phyloP scores from a whole-genome alignment of 352 stramenopile species.

The Elongisporangium anandrum region DNA sequence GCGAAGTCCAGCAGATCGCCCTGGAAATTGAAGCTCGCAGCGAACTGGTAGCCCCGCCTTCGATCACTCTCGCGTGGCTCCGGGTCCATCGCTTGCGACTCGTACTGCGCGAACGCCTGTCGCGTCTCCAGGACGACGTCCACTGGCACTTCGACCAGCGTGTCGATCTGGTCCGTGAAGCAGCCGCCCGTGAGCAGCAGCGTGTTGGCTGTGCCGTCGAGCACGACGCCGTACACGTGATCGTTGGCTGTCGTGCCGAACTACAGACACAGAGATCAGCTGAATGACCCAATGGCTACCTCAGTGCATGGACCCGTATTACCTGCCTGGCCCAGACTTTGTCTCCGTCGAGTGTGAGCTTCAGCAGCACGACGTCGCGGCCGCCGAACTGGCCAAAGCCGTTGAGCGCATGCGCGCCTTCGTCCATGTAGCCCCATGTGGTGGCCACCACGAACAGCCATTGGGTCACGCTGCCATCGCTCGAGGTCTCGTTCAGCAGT shows the following conservation, averaged over 20 bases:
- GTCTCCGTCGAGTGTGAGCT: slow-evolving; percentile 36
- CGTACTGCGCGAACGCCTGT: slow-evolving; percentile 31
- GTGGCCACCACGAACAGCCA: slow-evolving; percentile 59
- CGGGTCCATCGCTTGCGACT: slow-evolving; percentile 52
- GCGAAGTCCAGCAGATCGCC: slow-evolving; percentile 67
- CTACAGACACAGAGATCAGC: slow-evolving; percentile 14
- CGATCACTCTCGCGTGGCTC: slow-evolving; percentile 15
- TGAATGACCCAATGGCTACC: background rate
- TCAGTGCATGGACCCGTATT: background rate
- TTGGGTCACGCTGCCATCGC: slow-evolving; percentile 9
- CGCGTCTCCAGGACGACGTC: slow-evolving; percentile 32
- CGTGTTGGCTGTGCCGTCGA: slow-evolving; percentile 43
- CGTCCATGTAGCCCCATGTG: slow-evolving; percentile 72
- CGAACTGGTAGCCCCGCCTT: slow-evolving; percentile 44
- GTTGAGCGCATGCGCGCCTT: slow-evolving; percentile 62
- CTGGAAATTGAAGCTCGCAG: slow-evolving; percentile 36
- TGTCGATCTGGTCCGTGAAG: slow-evolving; percentile 32
- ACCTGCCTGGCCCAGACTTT: slow-evolving; percentile 73
- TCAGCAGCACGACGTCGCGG: slow-evolving; percentile 62
- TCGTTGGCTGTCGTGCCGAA: slow-evolving; percentile 67
- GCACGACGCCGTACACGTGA: slow-evolving; percentile 43
- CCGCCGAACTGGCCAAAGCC: slow-evolving; percentile 65
- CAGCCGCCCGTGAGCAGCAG: slow-evolving; percentile 50
- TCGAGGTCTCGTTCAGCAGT: slow-evolving; percentile 41
- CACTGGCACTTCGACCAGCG: slow-evolving; percentile 39